These are phyloP conservation scores for Boletus pseudo-olivaceus DNA, from an alignment of 768 basidiomycete species.

Conservation along the genomic window DNA sequence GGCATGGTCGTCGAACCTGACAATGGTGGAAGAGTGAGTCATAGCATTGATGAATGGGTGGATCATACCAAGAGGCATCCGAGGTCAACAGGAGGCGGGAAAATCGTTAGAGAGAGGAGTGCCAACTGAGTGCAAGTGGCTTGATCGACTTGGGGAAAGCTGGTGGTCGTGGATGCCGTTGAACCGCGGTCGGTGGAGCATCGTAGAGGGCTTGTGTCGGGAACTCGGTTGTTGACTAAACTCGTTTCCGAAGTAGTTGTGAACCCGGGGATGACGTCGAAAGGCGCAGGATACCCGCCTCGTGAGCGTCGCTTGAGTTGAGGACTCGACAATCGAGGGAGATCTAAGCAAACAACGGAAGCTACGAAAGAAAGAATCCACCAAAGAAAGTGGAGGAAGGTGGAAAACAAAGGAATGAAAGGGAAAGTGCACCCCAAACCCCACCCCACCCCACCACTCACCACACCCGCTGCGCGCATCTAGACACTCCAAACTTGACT, in stretches of 20 bases:
- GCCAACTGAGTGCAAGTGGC: not conserved
- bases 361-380: not conserved
- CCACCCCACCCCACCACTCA: not conserved
- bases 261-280: not conserved
- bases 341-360: not conserved
- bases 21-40: not conserved
- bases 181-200: too few relatives aligned
- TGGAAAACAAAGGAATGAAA: not conserved
- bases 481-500: not conserved
- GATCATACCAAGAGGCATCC: not conserved
- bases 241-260: not conserved
- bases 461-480: not conserved
- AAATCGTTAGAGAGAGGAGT: not conserved
- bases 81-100: not conserved
- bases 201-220: too few relatives aligned
- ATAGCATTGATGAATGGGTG: too few relatives aligned
- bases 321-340: not conserved
- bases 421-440: not conserved
- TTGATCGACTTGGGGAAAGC: not conserved
- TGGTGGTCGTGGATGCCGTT: not conserved
- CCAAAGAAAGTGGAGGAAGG: not conserved
- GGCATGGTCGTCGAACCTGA: not conserved
- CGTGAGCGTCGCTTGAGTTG: not conserved
- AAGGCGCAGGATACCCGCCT: not conserved
- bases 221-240: not conserved